Evolutionary conservation across 768 basidiomycete genomes (phyloP).

Genomic region (Pleurotus djamor): DNA sequence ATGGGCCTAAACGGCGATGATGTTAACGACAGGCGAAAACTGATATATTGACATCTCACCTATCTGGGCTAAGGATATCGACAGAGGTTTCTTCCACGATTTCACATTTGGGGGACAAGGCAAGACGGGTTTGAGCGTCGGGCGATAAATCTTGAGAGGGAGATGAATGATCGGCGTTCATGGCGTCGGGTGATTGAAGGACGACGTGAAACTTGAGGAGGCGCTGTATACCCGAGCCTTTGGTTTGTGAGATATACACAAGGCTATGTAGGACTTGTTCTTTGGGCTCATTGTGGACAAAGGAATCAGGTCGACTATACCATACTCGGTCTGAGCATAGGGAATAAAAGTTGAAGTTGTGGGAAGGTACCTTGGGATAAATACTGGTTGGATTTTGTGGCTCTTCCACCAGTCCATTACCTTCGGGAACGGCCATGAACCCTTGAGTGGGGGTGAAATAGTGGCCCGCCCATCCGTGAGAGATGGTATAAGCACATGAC

Average conservation of each 20-base stretch:
- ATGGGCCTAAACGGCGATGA: constrained; percentile 38
- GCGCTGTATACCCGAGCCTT: constrained; percentile 10
- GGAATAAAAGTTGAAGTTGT: background rate
- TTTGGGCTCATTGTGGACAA: constrained; percentile 24
- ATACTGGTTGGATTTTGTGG: constrained; percentile 29
- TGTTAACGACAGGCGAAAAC: background rate
- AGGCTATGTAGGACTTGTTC: constrained; percentile 44
- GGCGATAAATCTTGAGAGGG: background rate
- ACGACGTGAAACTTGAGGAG: constrained; percentile 40
- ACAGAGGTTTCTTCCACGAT: constrained; percentile 33
- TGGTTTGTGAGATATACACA: constrained; percentile 34
- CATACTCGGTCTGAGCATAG: background rate
- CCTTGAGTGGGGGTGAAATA: constrained; percentile 47
- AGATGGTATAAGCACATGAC: constrained; percentile 55
- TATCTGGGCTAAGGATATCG: constrained; percentile 57
- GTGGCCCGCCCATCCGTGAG: constrained; percentile 23
- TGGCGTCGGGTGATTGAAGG: constrained; percentile 13
- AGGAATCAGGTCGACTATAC: constrained; percentile 34
- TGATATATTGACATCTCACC: constrained; percentile 30
- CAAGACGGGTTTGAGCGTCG: background rate
- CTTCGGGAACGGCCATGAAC: constrained; percentile 34
- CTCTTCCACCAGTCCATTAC: constrained; percentile 44
- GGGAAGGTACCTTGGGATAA: constrained; percentile 47
- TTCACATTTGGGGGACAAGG: constrained; percentile 20
- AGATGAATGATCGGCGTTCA: too few species aligned